Base-by-base conservation (phyloP, 2,329 filamentous ascomycete genomes). In the Pezicula carpinea region DNA sequence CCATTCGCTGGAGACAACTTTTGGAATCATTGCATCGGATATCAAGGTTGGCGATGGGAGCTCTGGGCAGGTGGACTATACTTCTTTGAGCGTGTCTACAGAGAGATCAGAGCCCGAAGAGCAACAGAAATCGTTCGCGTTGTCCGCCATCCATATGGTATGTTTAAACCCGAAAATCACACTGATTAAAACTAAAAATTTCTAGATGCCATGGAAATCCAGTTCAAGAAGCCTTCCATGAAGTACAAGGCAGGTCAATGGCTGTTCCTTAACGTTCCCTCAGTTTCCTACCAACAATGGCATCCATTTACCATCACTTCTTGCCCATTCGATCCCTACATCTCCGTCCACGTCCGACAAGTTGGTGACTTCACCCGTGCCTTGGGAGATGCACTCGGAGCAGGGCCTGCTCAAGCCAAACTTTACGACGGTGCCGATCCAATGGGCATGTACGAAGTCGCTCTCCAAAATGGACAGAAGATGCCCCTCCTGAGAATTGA, bases 281-380 rank as follows among this genome's bases (percentile, higher is more conserved):
- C 87, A 6, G 82, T 99, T 45, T 96, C 89, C 54, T 80, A 77
- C 59, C 84, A 89, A 63, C 90, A 99, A 72, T 99, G 93, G 93
- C 93, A 99, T 69, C 93, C 93, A 1, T 99, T 97, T 66, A 99
- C 93, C 62, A 97, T 99, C 68, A 99, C 93, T 2, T 97, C 93
- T 8, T 99, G 93, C 69, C 93, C 93, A 5, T 93, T 89, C 63
- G 93, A 99, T 60, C 87, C 89, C 1, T 97, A 97, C 63, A 82
- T 97, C 56, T 96, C 89, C 33, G 80, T 99, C 23, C 93, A 99
- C 67, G 84, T 99, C 49, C 87, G 93, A 41, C 93, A 97, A 71
- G 92, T 97, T 6, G 93, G 93, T 56, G 93, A 99, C 70, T 99
- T 95, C 64, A 99, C 93, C 11, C 82, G 83, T 51, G 82, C 85